Base-by-base conservation (phyloP, 2,329 filamentous ascomycete species). In the Arthrobotrys sinensis region DNA sequence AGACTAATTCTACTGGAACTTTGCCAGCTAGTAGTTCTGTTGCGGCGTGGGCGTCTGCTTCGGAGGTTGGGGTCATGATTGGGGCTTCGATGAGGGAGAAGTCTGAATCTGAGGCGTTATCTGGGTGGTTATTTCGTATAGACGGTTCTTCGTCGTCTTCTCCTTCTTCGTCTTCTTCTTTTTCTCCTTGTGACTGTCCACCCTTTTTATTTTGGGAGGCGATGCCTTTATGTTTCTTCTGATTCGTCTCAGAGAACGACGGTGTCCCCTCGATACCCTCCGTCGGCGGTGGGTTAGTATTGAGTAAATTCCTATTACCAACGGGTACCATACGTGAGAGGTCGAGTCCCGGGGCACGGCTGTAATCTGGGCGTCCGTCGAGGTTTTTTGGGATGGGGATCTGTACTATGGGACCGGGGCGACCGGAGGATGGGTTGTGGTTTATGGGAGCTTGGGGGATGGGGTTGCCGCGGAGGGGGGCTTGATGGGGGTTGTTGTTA, bases 371-470 rank as follows among this genome's bases (percentile, higher is more conserved):
- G 36, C 21, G 32, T 0, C 75, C 75, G 67, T 67, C 63, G 5
- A 67, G 62, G 28, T 78, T 68, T 46, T n/a, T 63, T 1, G 75
- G 75, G 16, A 72, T 60, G 38, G 67, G 67, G 12, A 75, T 16
- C 14, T 52, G 50, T 8, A 75, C 36, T 8, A 75, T 68, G 32
- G 70, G 70, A 21, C 70, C 70, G 7, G 34, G 40, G 14, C 75
- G 67, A n/a, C 75, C 75, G 43, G 16, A 10, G 7, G 32, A 32
- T 1, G 62, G 62, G 62, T 67, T 21, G 10, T 50, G 19, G 67
- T 78, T 78, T 4, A 78, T 48, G 1, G 40, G 67, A 1, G 75
- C 75, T 10, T 62, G 32, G 0, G 75, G 75, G 67, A 78, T 78
- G 8, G 73, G 73, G 7, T 46, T 45, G 1, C 64, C 65, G 1